These are phyloP conservation scores for Phyllostachys edulis DNA, from an alignment of 176 grass and related monocot genomes.

Conservation along the genomic window DNA sequence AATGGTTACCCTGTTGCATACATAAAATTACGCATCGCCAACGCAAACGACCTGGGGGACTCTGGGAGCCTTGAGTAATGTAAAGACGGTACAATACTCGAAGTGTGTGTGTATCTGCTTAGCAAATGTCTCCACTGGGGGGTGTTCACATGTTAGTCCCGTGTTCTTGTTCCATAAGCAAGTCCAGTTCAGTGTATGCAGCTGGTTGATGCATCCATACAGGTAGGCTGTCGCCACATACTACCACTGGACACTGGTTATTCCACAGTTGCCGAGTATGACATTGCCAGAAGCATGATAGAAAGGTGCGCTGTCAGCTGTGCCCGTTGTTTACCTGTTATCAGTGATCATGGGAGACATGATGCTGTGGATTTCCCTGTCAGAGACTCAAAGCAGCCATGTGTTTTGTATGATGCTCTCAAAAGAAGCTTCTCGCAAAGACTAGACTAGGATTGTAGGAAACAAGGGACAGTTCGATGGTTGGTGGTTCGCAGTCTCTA, in stretches of 20 bases:
- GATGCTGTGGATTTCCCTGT: not conserved
- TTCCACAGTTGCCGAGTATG: not conserved
- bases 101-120: no score
- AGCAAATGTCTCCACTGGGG: not conserved
- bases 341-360: not conserved
- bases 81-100: not conserved
- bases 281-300: not conserved
- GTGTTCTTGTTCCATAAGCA: not conserved
- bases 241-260: not conserved
- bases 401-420: not conserved
- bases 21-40: not conserved
- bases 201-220: not conserved
- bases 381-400: not conserved
- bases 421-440: slow-evolving; percentile 13
- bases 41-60: not conserved
- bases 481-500: not conserved
- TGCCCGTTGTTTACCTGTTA: not conserved
- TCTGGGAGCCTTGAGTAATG: not conserved
- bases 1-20: not conserved
- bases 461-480: not conserved
- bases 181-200: not conserved
- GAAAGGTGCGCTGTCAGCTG: not conserved
- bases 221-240: not conserved
- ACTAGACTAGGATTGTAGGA: not conserved
- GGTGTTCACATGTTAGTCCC: not conserved